These are phyloP conservation scores for Alternaria ventricosa DNA, from an alignment of 2,329 filamentous ascomycete species.

Conservation along the genomic window DNA sequence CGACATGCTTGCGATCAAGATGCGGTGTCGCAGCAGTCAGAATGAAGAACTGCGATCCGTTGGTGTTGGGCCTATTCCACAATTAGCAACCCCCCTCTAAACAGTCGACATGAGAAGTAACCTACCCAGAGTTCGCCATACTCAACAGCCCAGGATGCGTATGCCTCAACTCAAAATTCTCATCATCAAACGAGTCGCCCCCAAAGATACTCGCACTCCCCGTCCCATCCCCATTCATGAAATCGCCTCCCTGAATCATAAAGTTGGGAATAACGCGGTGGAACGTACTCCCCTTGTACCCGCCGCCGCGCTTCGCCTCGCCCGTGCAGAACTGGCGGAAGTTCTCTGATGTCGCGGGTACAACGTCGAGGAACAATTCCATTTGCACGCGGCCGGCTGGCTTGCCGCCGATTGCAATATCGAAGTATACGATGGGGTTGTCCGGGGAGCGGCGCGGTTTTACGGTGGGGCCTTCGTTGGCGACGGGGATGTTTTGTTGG, in stretches of 20 bases:
- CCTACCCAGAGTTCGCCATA: slow-evolving; percentile 85
- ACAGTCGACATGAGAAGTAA: no score
- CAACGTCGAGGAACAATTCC: slow-evolving; percentile 79
- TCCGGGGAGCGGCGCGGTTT: slow-evolving; percentile 14
- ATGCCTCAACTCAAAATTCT: slow-evolving; percentile 88
- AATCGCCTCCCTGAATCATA: slow-evolving; percentile 92
- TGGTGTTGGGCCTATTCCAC: slow-evolving; percentile 74
- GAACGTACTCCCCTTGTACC: slow-evolving; percentile 80
- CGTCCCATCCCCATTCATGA: slow-evolving; percentile 78
- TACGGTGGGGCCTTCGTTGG: not conserved
- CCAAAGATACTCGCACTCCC: slow-evolving; percentile 92
- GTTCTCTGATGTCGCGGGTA: slow-evolving; percentile 84
- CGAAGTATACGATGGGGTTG: slow-evolving; percentile 26
- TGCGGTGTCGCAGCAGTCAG: slow-evolving; percentile 95
- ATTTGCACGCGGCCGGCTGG: slow-evolving; percentile 81
- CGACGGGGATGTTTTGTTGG: not conserved
- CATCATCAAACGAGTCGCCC: slow-evolving; percentile 79
- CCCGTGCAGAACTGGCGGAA: slow-evolving; percentile 80
- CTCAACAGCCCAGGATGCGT: slow-evolving; percentile 95
- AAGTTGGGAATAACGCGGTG: slow-evolving; percentile 95
- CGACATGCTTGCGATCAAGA: slow-evolving; percentile 93
- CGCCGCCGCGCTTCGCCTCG: slow-evolving; percentile 75
- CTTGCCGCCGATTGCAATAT: slow-evolving; percentile 19
- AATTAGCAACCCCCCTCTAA: not conserved
- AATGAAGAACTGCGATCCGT: slow-evolving; percentile 97